Evolutionary conservation across 768 basidiomycete species (phyloP), one percentile per base, ranked within the genome.

Genomic region (Macrolepiota fuliginosa): DNA sequence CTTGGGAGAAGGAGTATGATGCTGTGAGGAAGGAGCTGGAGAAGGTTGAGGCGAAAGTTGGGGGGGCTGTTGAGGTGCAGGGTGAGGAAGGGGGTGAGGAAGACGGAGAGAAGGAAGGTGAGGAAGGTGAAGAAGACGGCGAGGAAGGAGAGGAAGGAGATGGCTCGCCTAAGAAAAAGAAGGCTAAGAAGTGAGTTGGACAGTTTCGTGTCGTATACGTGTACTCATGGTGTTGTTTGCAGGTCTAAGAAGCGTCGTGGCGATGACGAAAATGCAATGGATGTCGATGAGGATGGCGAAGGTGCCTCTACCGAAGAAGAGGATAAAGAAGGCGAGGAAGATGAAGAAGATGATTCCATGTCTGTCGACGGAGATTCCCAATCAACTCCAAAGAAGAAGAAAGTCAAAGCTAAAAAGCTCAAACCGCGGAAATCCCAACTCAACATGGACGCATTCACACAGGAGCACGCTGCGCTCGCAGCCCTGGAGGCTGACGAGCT

Each of bases 1-100:
- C 88, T 64, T 98, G 91, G 87, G 84, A 92, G 66, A 79, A 78
- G 25, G 79, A 90, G 42, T 95, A 94, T 69, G 76, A 83, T 17
- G 77, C 76, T 13, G 81, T 90, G 17, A 79, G 77, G 45, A 77
- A 76, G 39, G 84, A 96, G 69, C 73, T 98, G 65, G 81, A 85
- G 45, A 85, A 86, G 68, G 70, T 95, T 54, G 93, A 96, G 67
- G 78, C 80, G 47, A 74, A 71, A 2, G 77, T 90, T n/a, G 89
- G 84, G 1, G 87, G 89, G 66, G 87, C 79, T 4, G 84, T 87
- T 4, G 77, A 79, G 25, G 73, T 72, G 13, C 79, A 76, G 9
- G 77, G 76, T 19, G 77, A 71, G 0, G 77, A 77, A 56, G 75
- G 74, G 0, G 73, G 70, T 11, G 76, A 74, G 0, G 72, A 72